phyloP scores from a whole-genome alignment of 805 yeast species.

The Metschnikowia peoriensis region DNA sequence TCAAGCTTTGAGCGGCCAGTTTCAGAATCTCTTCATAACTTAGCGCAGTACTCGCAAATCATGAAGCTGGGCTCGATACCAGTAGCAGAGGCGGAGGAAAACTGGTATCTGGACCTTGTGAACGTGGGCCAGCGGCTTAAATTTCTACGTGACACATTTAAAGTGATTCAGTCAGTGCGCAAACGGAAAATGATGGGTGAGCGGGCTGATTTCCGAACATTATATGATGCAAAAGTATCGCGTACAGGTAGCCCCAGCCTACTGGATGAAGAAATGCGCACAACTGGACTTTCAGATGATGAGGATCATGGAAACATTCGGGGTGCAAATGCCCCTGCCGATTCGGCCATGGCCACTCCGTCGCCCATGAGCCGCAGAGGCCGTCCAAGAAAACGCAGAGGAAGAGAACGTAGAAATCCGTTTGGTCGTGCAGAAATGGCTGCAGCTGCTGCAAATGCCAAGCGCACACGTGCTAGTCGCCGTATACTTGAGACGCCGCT shows the following conservation, averaged over 20 bases:
- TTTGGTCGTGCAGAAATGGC: slow-evolving; percentile 8
- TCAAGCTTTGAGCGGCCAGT: slow-evolving; percentile 13
- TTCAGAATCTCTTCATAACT: slow-evolving; percentile 12
- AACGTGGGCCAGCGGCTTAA: slow-evolving; percentile 20
- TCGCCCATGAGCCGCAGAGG: slow-evolving; percentile 13
- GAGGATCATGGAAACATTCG: slow-evolving; percentile 5
- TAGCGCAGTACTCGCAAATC: slow-evolving; percentile 5
- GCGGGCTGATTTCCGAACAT: slow-evolving; percentile 17
- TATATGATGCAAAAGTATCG: slow-evolving; percentile 10
- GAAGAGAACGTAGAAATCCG: slow-evolving; percentile 14
- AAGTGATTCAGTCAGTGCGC: slow-evolving; percentile 20
- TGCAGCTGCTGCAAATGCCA: not conserved
- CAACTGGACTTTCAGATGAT: slow-evolving; percentile 10
- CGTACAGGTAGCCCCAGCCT: slow-evolving; percentile 13
- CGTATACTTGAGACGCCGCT: slow-evolving; percentile 3
- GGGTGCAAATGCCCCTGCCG: too few species aligned
- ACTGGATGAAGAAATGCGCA: slow-evolving; percentile 17
- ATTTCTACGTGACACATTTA: slow-evolving; percentile 19
- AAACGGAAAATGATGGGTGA: slow-evolving; percentile 19
- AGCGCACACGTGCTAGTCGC: slow-evolving; percentile 10
- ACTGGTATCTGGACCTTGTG: slow-evolving; percentile 17
- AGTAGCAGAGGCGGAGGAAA: slow-evolving; percentile 6
- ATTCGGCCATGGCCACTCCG: too few species aligned
- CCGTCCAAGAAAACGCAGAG: slow-evolving; percentile 17
- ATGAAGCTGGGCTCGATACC: not conserved